These are phyloP conservation scores for Paramecium pentaurelia DNA, from an alignment of 73 alveolate genomes.

Conservation along the genomic window DNA sequence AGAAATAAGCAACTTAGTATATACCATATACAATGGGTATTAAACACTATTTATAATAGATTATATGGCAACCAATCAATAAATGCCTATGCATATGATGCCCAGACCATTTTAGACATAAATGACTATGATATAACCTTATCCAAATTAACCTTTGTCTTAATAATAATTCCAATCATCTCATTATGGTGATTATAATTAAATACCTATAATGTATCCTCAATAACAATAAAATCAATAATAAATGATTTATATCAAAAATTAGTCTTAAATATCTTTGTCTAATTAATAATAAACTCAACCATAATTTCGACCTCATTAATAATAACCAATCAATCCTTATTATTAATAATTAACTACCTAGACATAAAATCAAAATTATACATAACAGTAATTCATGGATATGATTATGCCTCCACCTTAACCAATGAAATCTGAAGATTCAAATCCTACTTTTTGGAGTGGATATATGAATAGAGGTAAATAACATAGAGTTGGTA, in stretches of 20 bases:
- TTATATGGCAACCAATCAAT: neutral
- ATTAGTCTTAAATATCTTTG: neutral
- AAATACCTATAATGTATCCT: neutral
- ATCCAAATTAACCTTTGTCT: neutral
- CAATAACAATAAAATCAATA: neutral
- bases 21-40: neutral
- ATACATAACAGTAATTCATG: neutral
- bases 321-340: neutral
- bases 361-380: neutral
- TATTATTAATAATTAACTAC: neutral
- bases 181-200: neutral
- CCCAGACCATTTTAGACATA: neutral
- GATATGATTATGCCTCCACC: neutral
- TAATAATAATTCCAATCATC: neutral
- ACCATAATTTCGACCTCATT: neutral
- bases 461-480: constrained; percentile 29
- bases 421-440: neutral
- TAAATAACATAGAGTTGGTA: neutral
- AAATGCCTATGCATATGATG: neutral
- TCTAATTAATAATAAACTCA: neutral
- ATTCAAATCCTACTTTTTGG: neutral
- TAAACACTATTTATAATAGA: neutral
- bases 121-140: neutral
- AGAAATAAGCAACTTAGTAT: neutral
- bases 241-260: neutral